Evolutionary conservation across 495 filamentous ascomycete genomes (phyloP).

Genomic region (Aspergillus coremiiformis): DNA sequence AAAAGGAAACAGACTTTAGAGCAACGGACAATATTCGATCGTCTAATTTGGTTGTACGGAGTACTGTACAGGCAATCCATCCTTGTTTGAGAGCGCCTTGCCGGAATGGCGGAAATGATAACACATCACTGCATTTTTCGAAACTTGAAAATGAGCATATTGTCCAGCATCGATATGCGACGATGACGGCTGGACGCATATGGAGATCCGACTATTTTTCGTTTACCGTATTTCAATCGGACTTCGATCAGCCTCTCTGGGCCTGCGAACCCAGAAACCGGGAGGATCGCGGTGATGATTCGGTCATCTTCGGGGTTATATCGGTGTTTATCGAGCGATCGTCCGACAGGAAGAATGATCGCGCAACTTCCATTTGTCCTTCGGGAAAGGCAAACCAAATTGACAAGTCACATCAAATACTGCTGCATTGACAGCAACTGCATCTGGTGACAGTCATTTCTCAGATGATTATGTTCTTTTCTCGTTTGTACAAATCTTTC

Average conservation of each 20-base stretch:
- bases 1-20: not conserved
- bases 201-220: not conserved
- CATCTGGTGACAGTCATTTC: constrained; percentile 30
- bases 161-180: no score
- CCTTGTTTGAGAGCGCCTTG: not conserved
- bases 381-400: no score
- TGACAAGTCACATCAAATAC: not conserved
- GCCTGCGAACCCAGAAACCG: not conserved
- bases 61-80: not conserved
- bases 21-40: not conserved
- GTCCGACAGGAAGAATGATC: not conserved
- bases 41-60: no score
- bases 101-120: not conserved
- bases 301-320: not conserved
- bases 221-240: not conserved
- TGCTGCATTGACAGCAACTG: not conserved
- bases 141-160: not conserved
- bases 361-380: not conserved
- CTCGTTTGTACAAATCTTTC: constrained; percentile 48
- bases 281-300: not conserved
- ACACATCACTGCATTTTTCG: not conserved
- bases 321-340: not conserved
- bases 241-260: not conserved
- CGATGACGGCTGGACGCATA: no score
- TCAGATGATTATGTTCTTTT: constrained; percentile 50